A percentile compares a stretch with the other conserved stretches of the same genome.
phyloP scores from a whole-genome alignment of 768 basidiomycete species.

The Paxillus ammoniavirescens region DNA sequence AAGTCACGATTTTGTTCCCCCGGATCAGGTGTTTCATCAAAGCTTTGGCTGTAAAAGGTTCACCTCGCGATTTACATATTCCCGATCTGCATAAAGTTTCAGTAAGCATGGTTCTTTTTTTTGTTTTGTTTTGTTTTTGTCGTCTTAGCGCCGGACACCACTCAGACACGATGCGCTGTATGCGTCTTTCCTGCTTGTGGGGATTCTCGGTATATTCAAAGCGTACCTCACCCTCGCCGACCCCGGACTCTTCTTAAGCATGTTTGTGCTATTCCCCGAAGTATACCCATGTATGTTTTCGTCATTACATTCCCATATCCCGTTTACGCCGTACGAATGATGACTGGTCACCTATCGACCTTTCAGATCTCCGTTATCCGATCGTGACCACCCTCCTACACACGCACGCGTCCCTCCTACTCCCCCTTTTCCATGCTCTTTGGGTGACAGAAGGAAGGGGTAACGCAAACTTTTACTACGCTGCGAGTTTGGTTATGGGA shows the following conservation, averaged over 20 bases:
- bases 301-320: background rate
- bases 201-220: slow-evolving; percentile 83
- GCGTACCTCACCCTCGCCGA: slow-evolving; percentile 91
- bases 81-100: slow-evolving; percentile 87
- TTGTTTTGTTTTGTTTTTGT: background rate
- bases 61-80: slow-evolving; percentile 81
- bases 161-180: slow-evolving; percentile 81
- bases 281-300: slow-evolving; percentile 67
- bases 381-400: slow-evolving; percentile 82
- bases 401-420: slow-evolving; percentile 77
- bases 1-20: slow-evolving; percentile 22
- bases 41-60: slow-evolving; percentile 41
- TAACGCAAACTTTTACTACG: slow-evolving; percentile 99
- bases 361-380: slow-evolving; percentile 77
- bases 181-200: slow-evolving; percentile 71
- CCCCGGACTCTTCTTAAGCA: slow-evolving; percentile 79
- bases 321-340: background rate
- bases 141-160: background rate
- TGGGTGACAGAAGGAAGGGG: slow-evolving; percentile 93
- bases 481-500: slow-evolving; percentile 91
- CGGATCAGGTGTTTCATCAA: background rate
- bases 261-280: slow-evolving; percentile 83
- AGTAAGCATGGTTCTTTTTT: slow-evolving; percentile 42
- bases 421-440: slow-evolving; percentile 88
- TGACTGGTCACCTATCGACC: background rate